These are phyloP conservation scores for Aspergillus aculeatinus DNA, from an alignment of 2,329 filamentous ascomycete species.

Conservation along the genomic window DNA sequence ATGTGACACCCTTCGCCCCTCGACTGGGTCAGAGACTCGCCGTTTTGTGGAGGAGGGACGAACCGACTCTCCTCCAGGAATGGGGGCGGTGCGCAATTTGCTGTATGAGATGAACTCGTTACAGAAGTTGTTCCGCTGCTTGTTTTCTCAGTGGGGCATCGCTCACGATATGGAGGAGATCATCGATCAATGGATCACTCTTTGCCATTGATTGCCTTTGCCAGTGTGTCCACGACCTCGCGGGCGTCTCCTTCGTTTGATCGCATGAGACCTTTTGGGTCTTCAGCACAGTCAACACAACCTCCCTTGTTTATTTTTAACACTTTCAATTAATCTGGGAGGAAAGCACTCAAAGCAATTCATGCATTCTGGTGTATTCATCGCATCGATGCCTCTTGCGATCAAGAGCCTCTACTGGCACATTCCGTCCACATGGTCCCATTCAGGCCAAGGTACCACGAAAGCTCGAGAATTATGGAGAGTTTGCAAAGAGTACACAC, in stretches of 20 bases:
- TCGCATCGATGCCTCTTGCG: too few relatives aligned
- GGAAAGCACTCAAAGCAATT: too few relatives aligned
- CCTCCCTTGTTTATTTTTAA: too few relatives aligned
- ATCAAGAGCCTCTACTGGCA: too few relatives aligned
- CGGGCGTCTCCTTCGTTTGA: background rate
- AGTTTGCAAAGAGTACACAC: too few relatives aligned
- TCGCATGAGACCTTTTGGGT: too few relatives aligned
- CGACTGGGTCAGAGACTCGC: constrained; percentile 37
- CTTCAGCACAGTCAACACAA: too few relatives aligned
- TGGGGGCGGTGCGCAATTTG: constrained; percentile 38
- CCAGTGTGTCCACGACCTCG: background rate
- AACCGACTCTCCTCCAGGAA: constrained; percentile 21
- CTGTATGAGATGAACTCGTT: constrained; percentile 51
- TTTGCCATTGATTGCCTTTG: constrained; percentile 37
- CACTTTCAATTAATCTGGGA: too few relatives aligned
- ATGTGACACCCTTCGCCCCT: constrained; percentile 23
- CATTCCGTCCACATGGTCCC: too few relatives aligned
- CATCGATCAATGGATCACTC: constrained; percentile 45
- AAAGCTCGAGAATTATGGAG: too few relatives aligned
- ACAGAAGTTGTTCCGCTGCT: constrained; percentile 48
- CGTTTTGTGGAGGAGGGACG: constrained; percentile 37
- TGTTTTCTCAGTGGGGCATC: constrained; percentile 48
- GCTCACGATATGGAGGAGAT: constrained; percentile 48
- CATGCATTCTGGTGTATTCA: too few relatives aligned
- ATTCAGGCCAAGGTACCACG: too few relatives aligned